These are phyloP conservation scores for Ogataea wickerhamii DNA, from an alignment of 805 yeast genomes.

Conservation along the genomic window DNA sequence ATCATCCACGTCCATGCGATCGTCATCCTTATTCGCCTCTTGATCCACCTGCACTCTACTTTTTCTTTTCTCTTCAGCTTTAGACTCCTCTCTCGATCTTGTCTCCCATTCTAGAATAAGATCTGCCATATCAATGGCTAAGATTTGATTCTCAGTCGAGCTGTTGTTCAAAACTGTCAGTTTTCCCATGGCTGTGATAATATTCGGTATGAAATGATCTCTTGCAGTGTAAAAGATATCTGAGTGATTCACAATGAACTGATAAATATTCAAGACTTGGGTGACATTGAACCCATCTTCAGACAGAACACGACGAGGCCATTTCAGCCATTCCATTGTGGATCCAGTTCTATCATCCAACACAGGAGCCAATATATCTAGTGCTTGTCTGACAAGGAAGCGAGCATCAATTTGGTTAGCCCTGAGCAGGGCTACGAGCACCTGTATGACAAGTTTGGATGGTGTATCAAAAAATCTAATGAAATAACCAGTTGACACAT, in stretches of 20 bases:
- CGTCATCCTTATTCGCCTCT: conserved; percentile 3
- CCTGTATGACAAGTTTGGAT: conserved; percentile 81
- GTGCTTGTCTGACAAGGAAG: conserved; percentile 77
- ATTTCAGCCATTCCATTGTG: conserved; percentile 76
- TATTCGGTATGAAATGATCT: conserved; percentile 83
- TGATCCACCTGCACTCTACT: conserved; percentile 3
- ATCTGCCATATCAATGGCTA: conserved; percentile 89
- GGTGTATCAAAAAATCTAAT: conserved; percentile 88
- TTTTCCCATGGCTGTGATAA: conserved; percentile 90
- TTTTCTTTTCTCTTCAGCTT: conserved; percentile 7
- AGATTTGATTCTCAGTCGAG: conserved; percentile 71
- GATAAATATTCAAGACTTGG: conserved; percentile 84
- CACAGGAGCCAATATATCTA: conserved; percentile 86
- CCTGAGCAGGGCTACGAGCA: conserved; percentile 83
- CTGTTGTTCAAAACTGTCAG: conserved; percentile 75
- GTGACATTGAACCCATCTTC: conserved; percentile 87
- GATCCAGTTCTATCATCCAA: conserved; percentile 65
- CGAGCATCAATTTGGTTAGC: conserved; percentile 85
- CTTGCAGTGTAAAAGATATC: conserved; percentile 81
- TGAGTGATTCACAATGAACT: conserved; percentile 81
- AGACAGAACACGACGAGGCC: conserved; percentile 89
- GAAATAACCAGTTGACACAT: conserved; percentile 81
- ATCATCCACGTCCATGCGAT: conserved; percentile 23
- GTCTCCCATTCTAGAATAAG: conserved; percentile 83
- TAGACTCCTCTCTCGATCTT: conserved; percentile 36